Percentiles rank a stretch among this genome's conserved stretches.
Evolutionary conservation across 495 filamentous ascomycete genomes (phyloP).

Genomic region (Lophiostoma macrostomum): DNA sequence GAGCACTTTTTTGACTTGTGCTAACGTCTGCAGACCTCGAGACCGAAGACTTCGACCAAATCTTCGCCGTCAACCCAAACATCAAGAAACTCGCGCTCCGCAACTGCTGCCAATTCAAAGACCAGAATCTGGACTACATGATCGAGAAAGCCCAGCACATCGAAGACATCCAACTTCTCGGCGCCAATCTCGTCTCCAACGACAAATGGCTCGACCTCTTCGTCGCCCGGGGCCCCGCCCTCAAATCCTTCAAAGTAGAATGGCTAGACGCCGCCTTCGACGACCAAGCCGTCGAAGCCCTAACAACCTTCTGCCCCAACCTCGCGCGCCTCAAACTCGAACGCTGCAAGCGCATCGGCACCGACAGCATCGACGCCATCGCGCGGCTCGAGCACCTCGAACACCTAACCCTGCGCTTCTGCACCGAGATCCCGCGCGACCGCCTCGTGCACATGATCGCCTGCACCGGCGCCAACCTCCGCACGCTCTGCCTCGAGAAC

Average conservation of each 20-base stretch:
- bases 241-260: conserved; percentile 65
- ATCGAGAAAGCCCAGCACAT: conserved; percentile 63
- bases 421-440: conserved; percentile 52
- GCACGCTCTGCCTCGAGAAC: conserved; percentile 67
- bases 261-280: conserved; percentile 71
- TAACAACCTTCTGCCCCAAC: conserved; percentile 59
- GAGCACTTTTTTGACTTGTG: no score
- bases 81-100: conserved; percentile 67
- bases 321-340: conserved; percentile 72
- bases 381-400: conserved; percentile 56
- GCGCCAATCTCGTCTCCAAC: conserved; percentile 75
- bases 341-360: conserved; percentile 52
- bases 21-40: no score
- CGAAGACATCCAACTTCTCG: conserved; percentile 62
- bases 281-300: conserved; percentile 56
- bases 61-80: conserved; percentile 70
- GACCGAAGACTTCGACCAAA: conserved; percentile 70
- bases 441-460: conserved; percentile 59
- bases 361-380: conserved; percentile 51
- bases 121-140: conserved; percentile 74
- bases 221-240: conserved; percentile 53
- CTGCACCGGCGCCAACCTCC: conserved; percentile 56
- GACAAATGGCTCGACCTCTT: conserved; percentile 67
- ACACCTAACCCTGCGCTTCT: conserved; percentile 68
- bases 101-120: conserved; percentile 85